A percentile compares a stretch with the other conserved stretches of the same genome.
Evolutionary conservation across 306 rosid genomes (phyloP).

Genomic region (Herpetospermum pedunculosum): DNA sequence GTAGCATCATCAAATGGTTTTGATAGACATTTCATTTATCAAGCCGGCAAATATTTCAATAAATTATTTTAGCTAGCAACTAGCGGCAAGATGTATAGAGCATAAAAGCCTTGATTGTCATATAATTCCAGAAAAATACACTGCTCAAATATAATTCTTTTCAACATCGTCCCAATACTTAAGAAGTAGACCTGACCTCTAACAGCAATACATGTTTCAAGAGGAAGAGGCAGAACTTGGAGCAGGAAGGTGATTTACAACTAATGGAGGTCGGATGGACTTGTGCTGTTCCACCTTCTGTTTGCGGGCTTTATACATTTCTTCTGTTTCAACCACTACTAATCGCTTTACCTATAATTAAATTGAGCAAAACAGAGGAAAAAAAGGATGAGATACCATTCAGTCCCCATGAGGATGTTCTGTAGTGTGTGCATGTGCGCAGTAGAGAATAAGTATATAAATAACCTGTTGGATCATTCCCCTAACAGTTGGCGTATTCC

Average conservation of each 20-base stretch:
- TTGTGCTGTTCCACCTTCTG: constrained; percentile 48
- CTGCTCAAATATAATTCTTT: constrained; percentile 8
- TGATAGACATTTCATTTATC: not conserved
- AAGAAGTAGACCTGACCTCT: constrained; percentile 25
- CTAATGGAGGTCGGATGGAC: constrained; percentile 51
- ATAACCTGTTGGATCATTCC: constrained; percentile 92
- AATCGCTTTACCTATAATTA: constrained; percentile 69
- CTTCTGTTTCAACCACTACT: constrained; percentile 76
- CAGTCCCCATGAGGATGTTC: not conserved
- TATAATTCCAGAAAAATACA: constrained; percentile 4
- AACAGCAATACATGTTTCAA: constrained; percentile 13
- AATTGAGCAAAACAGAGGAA: constrained; percentile 11
- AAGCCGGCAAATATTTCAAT: not conserved
- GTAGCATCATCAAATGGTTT: not conserved
- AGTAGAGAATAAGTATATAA: not conserved
- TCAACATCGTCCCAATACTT: constrained; percentile 12
- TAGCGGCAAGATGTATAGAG: not conserved
- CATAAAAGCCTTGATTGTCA: constrained; percentile 10
- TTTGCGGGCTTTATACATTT: constrained; percentile 78
- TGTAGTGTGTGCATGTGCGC: not conserved
- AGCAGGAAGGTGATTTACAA: constrained; percentile 53
- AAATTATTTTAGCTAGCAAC: not conserved
- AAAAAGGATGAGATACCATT: not conserved
- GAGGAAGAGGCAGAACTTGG: constrained; percentile 27
- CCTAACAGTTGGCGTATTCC: constrained; percentile 84